Evolutionary conservation across 2,329 filamentous ascomycete species (phyloP), one percentile per base, ranked within the genome.

Genomic region (Zelopaecilomyces penicillatus): DNA sequence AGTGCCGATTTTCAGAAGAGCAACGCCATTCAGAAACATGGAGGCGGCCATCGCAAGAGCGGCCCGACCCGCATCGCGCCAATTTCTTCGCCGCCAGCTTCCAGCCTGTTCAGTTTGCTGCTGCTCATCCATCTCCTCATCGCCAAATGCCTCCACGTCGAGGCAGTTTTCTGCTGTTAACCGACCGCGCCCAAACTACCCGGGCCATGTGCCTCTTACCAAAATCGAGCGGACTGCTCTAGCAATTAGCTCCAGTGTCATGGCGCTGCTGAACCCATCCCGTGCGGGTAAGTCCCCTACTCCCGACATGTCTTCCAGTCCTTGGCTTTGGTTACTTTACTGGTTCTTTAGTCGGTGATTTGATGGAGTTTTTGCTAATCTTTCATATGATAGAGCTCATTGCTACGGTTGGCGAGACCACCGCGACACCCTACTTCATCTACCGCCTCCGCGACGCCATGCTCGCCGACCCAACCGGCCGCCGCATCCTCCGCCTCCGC

Each of bases 361-460:
- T 34, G 32, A 28, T 35, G 7, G 29, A 40, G 6, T n/a, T 32
- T 32, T 10, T 10, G 12, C 30, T 41, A 5, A 41, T 12, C 6
- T 6, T 4, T 28, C 34, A 7, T n/a, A 28, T 30, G 10, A 10
- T 57, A 87, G 93, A 98, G 69, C 81, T 98, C 54, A 94, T 98
- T 56, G 93, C 93, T 31, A 80, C 88, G 31, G 79, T 95, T n/a
- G 91, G 90, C 60, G 93, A 98, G 73, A 83, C 90, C 29, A 97
- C 93, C 3, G 88, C 90, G 26, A 88, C 90, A 7, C 93, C 93
- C 9, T 95, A 89, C 75, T 96, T 97, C 70, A 90, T 96, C 65
- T 80, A 87, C 66, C 86, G 87, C 45, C 86, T 98, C 19, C 89
- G 88, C 53, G 80, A 91, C 61, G 87, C 85, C 51, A 98, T 98